Evolutionary conservation across 164 flowering plant species (phyloP), one percentile per base, ranked within the genome.

Genomic region (Chimonanthus salicifolius): DNA sequence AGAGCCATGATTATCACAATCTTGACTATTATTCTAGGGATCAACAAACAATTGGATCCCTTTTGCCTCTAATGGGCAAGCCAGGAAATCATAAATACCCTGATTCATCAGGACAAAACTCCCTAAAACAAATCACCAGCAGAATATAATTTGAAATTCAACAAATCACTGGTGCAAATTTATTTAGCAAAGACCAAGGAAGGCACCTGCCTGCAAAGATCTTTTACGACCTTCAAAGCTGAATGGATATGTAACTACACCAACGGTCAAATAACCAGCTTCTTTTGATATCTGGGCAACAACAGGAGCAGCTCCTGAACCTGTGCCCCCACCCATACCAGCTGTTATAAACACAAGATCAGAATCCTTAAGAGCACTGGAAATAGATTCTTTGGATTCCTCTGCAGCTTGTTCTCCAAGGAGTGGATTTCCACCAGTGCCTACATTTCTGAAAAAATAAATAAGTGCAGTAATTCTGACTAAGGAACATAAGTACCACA

Each of bases 311-410:
- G 99, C 99, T 74, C 97, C 99, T 47, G 99, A 95, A 11, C 99
- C 99, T 5, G 99, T 93, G 68, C 99, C 98, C 44, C 98, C 98
- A 75, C 99, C 99, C 99, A 95, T 95, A 44, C 99, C 99, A 20
- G 99, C 99, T 49, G 99, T 91, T 77, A 95, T 85, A 74, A 95
- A 95, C 71, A 93, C 98, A 84, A 95, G 95, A 82, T 95, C 99
- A 49, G 99, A 93, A 44, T 95, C 98, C 76, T 89, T 87, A 0
- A 95, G 97, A 66, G 98, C 87, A 86, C 77, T 80, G 60, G 97
- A 89, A 76, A 95, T 95, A 11, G 85, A 89, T 69, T 96, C 98
- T 82, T 85, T 94, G 54, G 99, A 96, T 80, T 96, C 99, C 78
- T 96, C 98, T 7, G 98, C 99, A 72, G 99, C 99, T 79, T 95